Conservation (phyloP, 164 flowering plant genomes). For the Stephania japonica region DNA sequence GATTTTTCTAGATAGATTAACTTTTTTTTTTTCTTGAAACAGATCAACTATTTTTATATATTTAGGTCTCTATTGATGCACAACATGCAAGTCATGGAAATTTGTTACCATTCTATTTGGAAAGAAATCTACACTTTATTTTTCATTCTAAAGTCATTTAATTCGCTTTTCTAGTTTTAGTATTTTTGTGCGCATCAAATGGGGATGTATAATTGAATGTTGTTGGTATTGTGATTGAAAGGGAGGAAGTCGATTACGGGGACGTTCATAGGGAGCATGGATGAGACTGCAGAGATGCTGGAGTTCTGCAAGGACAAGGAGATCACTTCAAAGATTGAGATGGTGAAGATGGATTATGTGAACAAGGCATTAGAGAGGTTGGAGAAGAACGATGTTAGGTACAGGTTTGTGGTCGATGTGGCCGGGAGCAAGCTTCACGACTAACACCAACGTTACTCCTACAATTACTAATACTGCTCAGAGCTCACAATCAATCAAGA, state of each 20-base stretch:
- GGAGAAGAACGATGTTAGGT: slow-evolving; percentile 81
- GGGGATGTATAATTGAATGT: background rate
- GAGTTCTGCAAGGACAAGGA: slow-evolving; percentile 68
- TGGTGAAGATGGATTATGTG: slow-evolving; percentile 66
- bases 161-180: no score
- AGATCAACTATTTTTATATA: no score
- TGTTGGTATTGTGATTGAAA: slow-evolving; percentile 10
- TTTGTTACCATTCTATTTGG: no score
- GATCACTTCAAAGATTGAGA: slow-evolving; percentile 50
- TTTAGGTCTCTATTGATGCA: no score
- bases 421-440: slow-evolving; percentile 66
- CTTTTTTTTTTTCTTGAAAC: no score
- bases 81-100: no score
- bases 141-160: no score
- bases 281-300: slow-evolving; percentile 70
- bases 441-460: background rate
- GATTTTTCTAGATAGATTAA: no score
- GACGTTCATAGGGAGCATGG: slow-evolving; percentile 82
- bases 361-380: slow-evolving; percentile 72
- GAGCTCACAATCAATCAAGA: no score
- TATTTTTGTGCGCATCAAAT: no score
- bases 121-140: no score
- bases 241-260: slow-evolving; percentile 78
- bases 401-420: slow-evolving; percentile 78
- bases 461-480: no score